phyloP scores from a whole-genome alignment of 2,329 filamentous ascomycete species.

The Alternaria arbusti region DNA sequence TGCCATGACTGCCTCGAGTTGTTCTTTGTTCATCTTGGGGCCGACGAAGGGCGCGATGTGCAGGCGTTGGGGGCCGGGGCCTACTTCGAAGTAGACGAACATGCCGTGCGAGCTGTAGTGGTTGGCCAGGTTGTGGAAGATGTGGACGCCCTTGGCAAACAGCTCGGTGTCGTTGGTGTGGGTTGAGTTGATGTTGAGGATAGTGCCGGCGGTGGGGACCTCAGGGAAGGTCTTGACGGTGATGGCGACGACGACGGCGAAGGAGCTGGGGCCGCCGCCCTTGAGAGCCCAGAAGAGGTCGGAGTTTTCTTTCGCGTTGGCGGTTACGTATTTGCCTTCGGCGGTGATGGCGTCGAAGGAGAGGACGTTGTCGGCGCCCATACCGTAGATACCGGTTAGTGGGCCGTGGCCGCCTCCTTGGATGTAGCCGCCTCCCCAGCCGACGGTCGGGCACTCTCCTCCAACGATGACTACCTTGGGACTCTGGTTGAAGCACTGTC shows the following conservation, averaged over 20 bases:
- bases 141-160: constrained; percentile 37
- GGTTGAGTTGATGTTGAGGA: constrained; percentile 45
- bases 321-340: constrained; percentile 41
- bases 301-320: constrained; percentile 40
- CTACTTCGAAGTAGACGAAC: constrained; percentile 46
- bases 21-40: constrained; percentile 38
- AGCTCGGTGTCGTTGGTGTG: constrained; percentile 41
- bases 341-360: constrained; percentile 50
- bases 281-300: constrained; percentile 49
- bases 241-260: constrained; percentile 39
- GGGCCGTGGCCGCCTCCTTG: constrained; percentile 55
- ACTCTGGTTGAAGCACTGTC: constrained; percentile 35
- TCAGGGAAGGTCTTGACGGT: constrained; percentile 46
- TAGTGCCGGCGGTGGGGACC: constrained; percentile 40
- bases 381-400: constrained; percentile 45
- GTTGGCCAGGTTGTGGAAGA: constrained; percentile 45
- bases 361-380: constrained; percentile 48
- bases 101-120: constrained; percentile 42
- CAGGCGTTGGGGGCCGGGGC: constrained; percentile 32
- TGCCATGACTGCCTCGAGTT: constrained; percentile 34
- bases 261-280: constrained; percentile 42
- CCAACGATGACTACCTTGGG: constrained; percentile 45
- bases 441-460: constrained; percentile 49
- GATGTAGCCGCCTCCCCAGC: constrained; percentile 52
- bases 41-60: constrained; percentile 44